Base-by-base conservation (phyloP, 805 yeast species). In the Jamesozyma spencerorum region DNA sequence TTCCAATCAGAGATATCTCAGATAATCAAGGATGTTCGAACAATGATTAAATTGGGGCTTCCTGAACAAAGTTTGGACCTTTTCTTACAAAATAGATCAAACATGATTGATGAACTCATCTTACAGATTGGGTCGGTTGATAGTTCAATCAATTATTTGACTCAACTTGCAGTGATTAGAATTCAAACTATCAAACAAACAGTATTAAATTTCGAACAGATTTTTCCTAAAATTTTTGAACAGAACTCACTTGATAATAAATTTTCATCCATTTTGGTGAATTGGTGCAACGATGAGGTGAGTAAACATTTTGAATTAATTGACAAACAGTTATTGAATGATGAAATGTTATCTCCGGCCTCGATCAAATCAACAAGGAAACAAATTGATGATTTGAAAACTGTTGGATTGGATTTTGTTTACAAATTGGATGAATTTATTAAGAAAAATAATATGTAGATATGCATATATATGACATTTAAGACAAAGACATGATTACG, bases 211-310 rank as follows among this genome's bases (percentile, higher is more conserved):
- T 85, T 72, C 63, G 68, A 69, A 37, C 59, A 65, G 19, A 70
- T 81, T 38, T 82, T 74, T 60, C 68, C 64, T 7, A 22, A 34
- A 11, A 29, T 34, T 22, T 10, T 22, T 3, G 27, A 34, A n/a
- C 27, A 34, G 12, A 54, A 53, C 13, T 39, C 40, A 13, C 6
- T 34, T 12, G 62, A 53, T n/a, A 54, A 56, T 31, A 50, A 60
- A 32, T 60, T 60, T 30, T 69, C 74, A 38, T 69, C 81, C 8
- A 74, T 81, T 48, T 68, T 86, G 14, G 80, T 85, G n/a, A 77
- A 79, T 46, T 86, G 95, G 95, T 74, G 81, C 27, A 74, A 75
- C 42, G 71, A 71, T 11, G 81, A 79, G 56, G 73, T 84, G 26
- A 72, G 74, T 31, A 66, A 67, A 36, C 81, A 82, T 47, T 75